Evolutionary conservation across 306 rosid species (phyloP).

Genomic region (Dryas alaskensis): DNA sequence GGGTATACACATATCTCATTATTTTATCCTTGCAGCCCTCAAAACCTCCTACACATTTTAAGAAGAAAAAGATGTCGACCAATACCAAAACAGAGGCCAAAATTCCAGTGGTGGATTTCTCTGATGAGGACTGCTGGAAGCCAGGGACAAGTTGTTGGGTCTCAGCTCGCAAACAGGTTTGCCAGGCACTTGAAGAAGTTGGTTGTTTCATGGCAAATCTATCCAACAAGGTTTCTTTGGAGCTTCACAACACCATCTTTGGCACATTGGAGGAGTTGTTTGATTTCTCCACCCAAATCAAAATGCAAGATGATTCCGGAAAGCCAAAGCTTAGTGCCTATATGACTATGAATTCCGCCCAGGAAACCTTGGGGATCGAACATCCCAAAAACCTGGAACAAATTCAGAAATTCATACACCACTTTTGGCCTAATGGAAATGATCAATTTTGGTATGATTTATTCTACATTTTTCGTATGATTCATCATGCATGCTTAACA

Average conservation of each 20-base stretch:
- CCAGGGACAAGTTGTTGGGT: conserved; percentile 17
- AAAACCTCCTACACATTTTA: no score
- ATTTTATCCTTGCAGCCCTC: no score
- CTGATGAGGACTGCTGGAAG: neutral
- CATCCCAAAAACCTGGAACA: neutral
- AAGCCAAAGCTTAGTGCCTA: conserved; percentile 17
- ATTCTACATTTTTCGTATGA: neutral
- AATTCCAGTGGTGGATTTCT: conserved; percentile 13
- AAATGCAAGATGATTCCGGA: no score
- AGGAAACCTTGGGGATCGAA: conserved; percentile 21
- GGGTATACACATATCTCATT: no score
- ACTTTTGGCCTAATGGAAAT: conserved; percentile 23
- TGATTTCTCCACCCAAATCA: no score
- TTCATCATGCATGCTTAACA: no score
- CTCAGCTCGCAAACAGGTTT: conserved; percentile 8
- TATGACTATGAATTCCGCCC: neutral
- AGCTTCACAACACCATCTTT: no score
- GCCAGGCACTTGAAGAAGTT: conserved; percentile 23
- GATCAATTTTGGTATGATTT: conserved; percentile 3
- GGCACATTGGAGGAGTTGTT: no score
- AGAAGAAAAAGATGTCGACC: neutral
- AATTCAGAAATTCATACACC: conserved; percentile 7
- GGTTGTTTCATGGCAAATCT: conserved; percentile 22
- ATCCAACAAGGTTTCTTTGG: neutral
- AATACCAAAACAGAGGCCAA: neutral